Evolutionary conservation across 129 eudicot genomes (phyloP).

Genomic region (Saussurea involucrata): DNA sequence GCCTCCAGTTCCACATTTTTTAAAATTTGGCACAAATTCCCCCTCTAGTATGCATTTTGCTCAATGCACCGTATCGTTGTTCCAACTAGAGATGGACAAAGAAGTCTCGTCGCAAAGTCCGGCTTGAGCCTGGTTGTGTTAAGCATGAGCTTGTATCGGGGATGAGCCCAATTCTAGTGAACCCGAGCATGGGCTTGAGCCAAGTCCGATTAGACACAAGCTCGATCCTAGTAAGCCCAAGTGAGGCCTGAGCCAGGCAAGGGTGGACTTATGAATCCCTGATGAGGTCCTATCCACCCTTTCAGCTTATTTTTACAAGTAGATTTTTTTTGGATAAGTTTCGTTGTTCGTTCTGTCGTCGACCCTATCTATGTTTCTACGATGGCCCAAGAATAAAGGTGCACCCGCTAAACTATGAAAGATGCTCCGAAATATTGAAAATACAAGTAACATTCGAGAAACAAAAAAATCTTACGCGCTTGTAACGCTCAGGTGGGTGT

Average conservation of each 20-base stretch:
- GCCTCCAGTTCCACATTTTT: neutral
- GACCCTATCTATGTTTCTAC: constrained; percentile 21
- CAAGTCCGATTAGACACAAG: no score
- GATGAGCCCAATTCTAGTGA: neutral
- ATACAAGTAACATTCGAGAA: no score
- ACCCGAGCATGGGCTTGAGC: neutral
- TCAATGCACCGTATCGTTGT: neutral
- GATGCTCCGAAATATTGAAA: no score
- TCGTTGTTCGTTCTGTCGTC: constrained; percentile 8
- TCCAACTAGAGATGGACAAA: neutral
- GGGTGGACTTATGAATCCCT: no score
- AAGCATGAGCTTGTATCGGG: no score
- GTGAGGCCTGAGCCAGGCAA: no score
- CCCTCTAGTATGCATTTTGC: neutral
- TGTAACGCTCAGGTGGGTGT: no score
- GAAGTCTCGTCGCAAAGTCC: neutral
- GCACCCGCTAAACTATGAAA: no score
- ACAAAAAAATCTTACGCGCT: no score
- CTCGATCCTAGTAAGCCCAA: no score
- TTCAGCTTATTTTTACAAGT: no score
- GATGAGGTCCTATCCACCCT: no score
- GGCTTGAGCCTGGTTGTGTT: neutral
- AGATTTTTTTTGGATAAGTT: neutral
- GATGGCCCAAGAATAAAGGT: constrained; percentile 12
- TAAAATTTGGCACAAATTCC: neutral